Base-by-base conservation (phyloP, 108 stramenopile genomes). In the Skeletonema potamos region DNA sequence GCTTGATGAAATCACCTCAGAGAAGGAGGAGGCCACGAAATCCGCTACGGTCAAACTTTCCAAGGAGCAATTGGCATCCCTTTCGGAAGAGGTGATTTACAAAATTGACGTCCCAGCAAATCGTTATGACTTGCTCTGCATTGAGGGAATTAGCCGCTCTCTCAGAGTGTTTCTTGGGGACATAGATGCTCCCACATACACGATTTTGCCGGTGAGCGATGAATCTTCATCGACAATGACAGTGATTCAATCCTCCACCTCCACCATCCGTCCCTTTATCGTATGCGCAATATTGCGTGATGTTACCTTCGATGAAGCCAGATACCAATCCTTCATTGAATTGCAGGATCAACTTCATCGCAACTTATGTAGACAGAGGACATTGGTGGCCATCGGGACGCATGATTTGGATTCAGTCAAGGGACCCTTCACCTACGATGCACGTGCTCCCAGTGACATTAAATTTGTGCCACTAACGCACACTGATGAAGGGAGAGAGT, bases 41-140 rank as follows among this genome's bases (percentile, higher is more conserved):
- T 85, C 84, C 29, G 55, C 74, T 54, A 86, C 89, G 1, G 83
- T 78, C 74, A 89, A 85, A 64, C 67, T 92, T 15, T 70, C 74
- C 67, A 74, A 86, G 28, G 66, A 79, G 17, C 83, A 89, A 70
- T 37, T 90, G 43, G 87, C 72, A 18, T 76, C 70, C 20, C 76
- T 87, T 8, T 77, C 74, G 1, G 83, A 81, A 24, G 86, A 85
- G 57, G 87, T 97, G 2, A 76, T 98, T 44, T 99, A 99, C 91
- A 97, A 97, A 75, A 98, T 99, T 71, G 99, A 99, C 74, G 93
- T 99, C 11, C 98, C 99, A 6, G 99, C 99, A 58, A 99, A 99
- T 82, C 84, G 99, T 22, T 99, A 99, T 83, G 99, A 99, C 85
- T 73, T 99, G 32, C 88, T 99, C 9, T 99, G 98, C 65, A 82